Evolutionary conservation across 202 grass and related monocot genomes (phyloP), one percentile per base, ranked within the genome.

Genomic region (Carex sylvatica): DNA sequence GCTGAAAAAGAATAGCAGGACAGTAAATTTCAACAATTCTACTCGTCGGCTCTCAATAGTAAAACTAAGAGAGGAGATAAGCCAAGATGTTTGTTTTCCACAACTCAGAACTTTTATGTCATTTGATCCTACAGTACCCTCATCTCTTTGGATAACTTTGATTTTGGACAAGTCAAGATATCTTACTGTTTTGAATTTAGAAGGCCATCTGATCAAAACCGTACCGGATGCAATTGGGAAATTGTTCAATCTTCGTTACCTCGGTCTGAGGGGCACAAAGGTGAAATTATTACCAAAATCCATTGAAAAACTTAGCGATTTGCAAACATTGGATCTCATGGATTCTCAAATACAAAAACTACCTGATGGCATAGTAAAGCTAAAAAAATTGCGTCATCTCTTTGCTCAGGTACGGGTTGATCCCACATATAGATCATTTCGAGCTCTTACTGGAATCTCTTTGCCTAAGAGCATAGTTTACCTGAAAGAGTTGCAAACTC

Each of bases 401-500:
- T 69, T 83, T 73, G 81, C 81, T 55, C 33, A 65, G n/a, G 49
- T 54, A 15, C 1, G 3, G 0, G 47, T 59, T 3, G 81, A 83
- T 51, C 36, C 31, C 11, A 70, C 81, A 19, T 73, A 55, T 19
- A 73, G 67, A 58, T 28, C 2, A 15, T 73, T 83, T 73, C 62
- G 2, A 16, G 26, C 19, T 65, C 6, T 22, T 24, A 2, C 36
- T 47, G 59, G 59, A 18, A 61, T 80, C 11, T 24, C 58, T 9
- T 61, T 63, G 23, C 58, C 42, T 26, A 80, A 65, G 60, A 22
- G 36, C 14, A 63, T 65, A 26, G 31, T 47, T 23, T 85, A 88
- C 7, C 3, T 91, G n/a, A 54, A 84, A 65, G 87, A 94, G 35
- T 74, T 94, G 5, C 89, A 91, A 23, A 91, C 92, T 82, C 51